Percentiles rank a stretch among this genome's conserved stretches.
Conservation (phyloP, 1,284 basidiomycete species). For the Papiliotrema fonsecae region DNA sequence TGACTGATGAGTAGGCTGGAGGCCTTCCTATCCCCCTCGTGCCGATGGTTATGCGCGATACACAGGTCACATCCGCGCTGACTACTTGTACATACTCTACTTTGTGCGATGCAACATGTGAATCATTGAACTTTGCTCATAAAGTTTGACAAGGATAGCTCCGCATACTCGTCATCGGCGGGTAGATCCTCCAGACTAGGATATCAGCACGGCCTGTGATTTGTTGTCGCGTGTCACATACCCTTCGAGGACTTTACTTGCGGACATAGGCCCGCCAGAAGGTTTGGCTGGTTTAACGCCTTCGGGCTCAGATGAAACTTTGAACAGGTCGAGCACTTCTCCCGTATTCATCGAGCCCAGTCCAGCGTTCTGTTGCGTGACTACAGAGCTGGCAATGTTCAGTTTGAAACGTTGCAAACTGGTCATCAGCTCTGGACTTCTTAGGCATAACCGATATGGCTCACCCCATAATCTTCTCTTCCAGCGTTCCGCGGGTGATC, state of each 20-base stretch:
- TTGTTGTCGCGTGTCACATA: constrained; percentile 23
- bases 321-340: constrained; percentile 91
- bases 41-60: no score
- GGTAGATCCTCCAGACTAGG: constrained; percentile 75
- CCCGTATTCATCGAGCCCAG: constrained; percentile 95
- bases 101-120: no score
- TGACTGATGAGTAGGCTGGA: no score
- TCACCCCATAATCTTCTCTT: constrained; percentile 99
- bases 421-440: constrained; percentile 1
- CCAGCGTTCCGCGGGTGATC: constrained; percentile 93
- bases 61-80: no score
- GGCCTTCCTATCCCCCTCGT: no score
- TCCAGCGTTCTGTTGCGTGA: constrained; percentile 95
- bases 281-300: constrained; percentile 54
- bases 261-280: constrained; percentile 57
- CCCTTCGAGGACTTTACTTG: constrained; percentile 74
- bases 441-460: constrained; percentile 42
- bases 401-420: constrained; percentile 97
- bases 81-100: no score
- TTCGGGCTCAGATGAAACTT: constrained; percentile 66
- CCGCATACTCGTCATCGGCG: constrained; percentile 82
- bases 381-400: constrained; percentile 93
- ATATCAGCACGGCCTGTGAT: constrained; percentile 4
- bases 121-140: constrained; percentile 43
- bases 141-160: constrained; percentile 76